A percentile compares a stretch with the other conserved stretches of the same genome.
Evolutionary conservation across 108 stramenopile species (phyloP).

Genomic region (Schizochytrium sp.): DNA sequence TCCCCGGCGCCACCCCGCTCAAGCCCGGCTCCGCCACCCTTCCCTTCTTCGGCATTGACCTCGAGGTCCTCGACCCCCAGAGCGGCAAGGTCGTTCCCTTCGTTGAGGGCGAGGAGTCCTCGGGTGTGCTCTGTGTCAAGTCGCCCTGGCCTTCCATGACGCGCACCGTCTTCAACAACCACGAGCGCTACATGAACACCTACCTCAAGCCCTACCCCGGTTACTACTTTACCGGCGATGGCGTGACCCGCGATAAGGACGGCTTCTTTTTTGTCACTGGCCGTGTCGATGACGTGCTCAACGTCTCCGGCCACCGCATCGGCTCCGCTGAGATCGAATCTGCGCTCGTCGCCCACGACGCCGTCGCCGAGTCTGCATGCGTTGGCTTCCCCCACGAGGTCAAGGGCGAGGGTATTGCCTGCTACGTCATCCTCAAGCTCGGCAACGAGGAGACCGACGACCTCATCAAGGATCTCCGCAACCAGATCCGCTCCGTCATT

Average conservation of each 20-base stretch:
- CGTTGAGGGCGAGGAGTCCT: slow-evolving; percentile 58
- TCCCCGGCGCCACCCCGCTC: slow-evolving; percentile 86
- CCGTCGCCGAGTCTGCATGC: slow-evolving; percentile 72
- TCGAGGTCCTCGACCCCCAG: slow-evolving; percentile 74
- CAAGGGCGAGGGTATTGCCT: slow-evolving; percentile 76
- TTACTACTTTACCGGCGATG: slow-evolving; percentile 95
- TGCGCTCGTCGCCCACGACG: slow-evolving; percentile 75
- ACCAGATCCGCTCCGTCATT: slow-evolving; percentile 61
- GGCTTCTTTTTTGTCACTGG: slow-evolving; percentile 94
- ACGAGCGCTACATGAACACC: slow-evolving; percentile 77
- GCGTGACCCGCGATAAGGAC: slow-evolving; percentile 75
- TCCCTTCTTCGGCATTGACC: slow-evolving; percentile 86
- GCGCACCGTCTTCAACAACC: slow-evolving; percentile 84
- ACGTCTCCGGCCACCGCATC: slow-evolving; percentile 87
- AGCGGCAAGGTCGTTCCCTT: slow-evolving; percentile 59
- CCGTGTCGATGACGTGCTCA: slow-evolving; percentile 91
- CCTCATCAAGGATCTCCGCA: slow-evolving; percentile 58
- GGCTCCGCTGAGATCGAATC: slow-evolving; percentile 86
- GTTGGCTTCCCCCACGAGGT: slow-evolving; percentile 71
- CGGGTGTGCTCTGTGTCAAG: slow-evolving; percentile 82
- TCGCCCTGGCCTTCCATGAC: slow-evolving; percentile 92
- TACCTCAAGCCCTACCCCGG: slow-evolving; percentile 88
- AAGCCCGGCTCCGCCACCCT: slow-evolving; percentile 87
- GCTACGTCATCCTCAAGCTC: slow-evolving; percentile 60
- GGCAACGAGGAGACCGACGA: slow-evolving; percentile 39